Conservation (phyloP, 129 eudicot species). For the Artemisia annua region DNA sequence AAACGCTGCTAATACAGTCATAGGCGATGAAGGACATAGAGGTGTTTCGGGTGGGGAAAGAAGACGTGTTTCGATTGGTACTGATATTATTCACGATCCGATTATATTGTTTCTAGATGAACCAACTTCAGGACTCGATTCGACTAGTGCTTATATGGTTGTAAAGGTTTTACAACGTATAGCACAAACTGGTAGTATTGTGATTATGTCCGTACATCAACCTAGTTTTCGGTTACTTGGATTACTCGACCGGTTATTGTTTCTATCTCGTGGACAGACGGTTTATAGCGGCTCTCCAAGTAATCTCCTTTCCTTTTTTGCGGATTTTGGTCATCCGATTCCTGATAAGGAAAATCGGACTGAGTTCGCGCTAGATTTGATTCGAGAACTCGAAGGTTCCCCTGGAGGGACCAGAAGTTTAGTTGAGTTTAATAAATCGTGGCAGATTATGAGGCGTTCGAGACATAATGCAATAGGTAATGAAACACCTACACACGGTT, state of each 20-base stretch:
- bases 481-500: constrained; percentile 36
- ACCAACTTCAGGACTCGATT: constrained; percentile 93
- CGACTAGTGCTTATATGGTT: constrained; percentile 95
- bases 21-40: constrained; percentile 95
- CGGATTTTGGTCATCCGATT: constrained; percentile 86
- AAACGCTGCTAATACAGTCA: constrained; percentile 86
- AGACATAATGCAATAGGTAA: constrained; percentile 19
- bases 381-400: constrained; percentile 85
- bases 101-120: constrained; percentile 81
- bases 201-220: constrained; percentile 88
- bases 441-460: constrained; percentile 56
- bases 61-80: constrained; percentile 91
- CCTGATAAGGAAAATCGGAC: constrained; percentile 90
- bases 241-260: constrained; percentile 61
- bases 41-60: constrained; percentile 98
- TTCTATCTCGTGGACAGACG: constrained; percentile 81
- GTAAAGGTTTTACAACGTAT: constrained; percentile 91
- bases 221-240: constrained; percentile 89
- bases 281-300: constrained; percentile 87
- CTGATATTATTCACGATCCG: constrained; percentile 74
- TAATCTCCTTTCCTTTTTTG: constrained; percentile 50
- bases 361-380: constrained; percentile 82
- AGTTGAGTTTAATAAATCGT: constrained; percentile 74
- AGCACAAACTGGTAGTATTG: constrained; percentile 88
- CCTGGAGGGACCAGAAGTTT: constrained; percentile 74